Evolutionary conservation across 106 monocot genomes (phyloP).

Genomic region (Dactylorhiza incarnata): DNA sequence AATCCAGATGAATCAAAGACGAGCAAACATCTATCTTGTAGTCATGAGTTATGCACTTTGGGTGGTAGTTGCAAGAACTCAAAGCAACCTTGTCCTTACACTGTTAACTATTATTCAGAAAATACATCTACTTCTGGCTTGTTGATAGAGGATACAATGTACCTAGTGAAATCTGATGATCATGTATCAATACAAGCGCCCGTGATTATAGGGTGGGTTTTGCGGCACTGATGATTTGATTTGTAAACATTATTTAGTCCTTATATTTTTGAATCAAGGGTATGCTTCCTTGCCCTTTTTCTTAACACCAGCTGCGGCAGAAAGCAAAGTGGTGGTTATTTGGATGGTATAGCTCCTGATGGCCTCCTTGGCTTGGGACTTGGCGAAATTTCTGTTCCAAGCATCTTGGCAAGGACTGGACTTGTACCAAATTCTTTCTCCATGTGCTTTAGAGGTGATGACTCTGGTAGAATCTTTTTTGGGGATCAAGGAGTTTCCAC

Average conservation of each 20-base stretch:
- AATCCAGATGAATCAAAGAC: constrained; percentile 74
- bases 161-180: constrained; percentile 40
- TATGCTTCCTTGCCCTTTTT: neutral
- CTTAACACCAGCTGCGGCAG: constrained; percentile 64
- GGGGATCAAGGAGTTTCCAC: constrained; percentile 59
- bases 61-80: constrained; percentile 51
- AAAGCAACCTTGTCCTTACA: constrained; percentile 80
- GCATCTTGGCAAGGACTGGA: constrained; percentile 70
- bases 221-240: neutral
- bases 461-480: constrained; percentile 78
- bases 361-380: constrained; percentile 93
- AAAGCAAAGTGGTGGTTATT: constrained; percentile 83
- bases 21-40: constrained; percentile 75
- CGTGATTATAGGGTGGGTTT: constrained; percentile 74
- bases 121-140: constrained; percentile 85
- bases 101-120: constrained; percentile 70
- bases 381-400: constrained; percentile 83
- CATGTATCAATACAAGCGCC: constrained; percentile 36
- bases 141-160: constrained; percentile 67
- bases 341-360: constrained; percentile 96
- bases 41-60: constrained; percentile 62
- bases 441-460: constrained; percentile 76
- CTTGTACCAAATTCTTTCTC: constrained; percentile 85
- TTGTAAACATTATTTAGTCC: neutral
- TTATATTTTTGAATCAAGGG: neutral